phyloP scores from a whole-genome alignment of 1,284 basidiomycete species.

The Tremellales sp. region DNA sequence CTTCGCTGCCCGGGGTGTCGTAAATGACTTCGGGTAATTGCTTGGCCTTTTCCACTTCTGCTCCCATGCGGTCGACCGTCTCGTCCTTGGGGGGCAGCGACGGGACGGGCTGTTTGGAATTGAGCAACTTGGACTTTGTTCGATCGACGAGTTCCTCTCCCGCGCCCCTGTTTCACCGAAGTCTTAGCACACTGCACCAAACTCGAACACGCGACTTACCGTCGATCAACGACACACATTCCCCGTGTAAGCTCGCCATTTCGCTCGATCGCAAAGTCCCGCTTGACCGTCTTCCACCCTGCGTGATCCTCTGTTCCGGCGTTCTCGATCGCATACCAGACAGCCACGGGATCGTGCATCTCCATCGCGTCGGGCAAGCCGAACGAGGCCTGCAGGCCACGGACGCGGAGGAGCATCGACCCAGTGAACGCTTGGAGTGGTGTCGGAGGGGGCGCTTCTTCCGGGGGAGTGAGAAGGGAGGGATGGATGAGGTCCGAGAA shows the following conservation, averaged over 20 bases:
- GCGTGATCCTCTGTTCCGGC: constrained; percentile 35
- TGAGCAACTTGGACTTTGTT: constrained; percentile 27
- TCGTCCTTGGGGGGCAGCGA: constrained; percentile 13
- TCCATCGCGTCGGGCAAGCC: constrained; percentile 77
- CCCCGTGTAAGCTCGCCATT: constrained; percentile 49
- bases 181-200: too few species aligned
- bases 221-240: constrained; percentile 51
- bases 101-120: constrained; percentile 5
- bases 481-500: constrained; percentile 60
- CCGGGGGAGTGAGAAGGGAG: constrained; percentile 46
- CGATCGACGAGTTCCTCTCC: constrained; percentile 25
- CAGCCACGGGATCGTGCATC: constrained; percentile 53
- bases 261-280: constrained; percentile 49
- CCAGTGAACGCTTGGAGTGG: constrained; percentile 68
- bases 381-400: constrained; percentile 62
- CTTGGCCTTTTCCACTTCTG: constrained; percentile 14
- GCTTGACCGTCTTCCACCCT: constrained; percentile 38
- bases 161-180: too few species aligned
- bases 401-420: constrained; percentile 68
- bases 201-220: too few species aligned
- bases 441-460: constrained; percentile 47
- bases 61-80: constrained; percentile 15
- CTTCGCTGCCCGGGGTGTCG: constrained; percentile 37
- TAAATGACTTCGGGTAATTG: constrained; percentile 33
- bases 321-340: constrained; percentile 56